Percentiles rank a stretch among this genome's conserved stretches.
These are phyloP conservation scores for Xerocomus potaroensis DNA, from an alignment of 768 basidiomycete genomes.

Conservation along the genomic window DNA sequence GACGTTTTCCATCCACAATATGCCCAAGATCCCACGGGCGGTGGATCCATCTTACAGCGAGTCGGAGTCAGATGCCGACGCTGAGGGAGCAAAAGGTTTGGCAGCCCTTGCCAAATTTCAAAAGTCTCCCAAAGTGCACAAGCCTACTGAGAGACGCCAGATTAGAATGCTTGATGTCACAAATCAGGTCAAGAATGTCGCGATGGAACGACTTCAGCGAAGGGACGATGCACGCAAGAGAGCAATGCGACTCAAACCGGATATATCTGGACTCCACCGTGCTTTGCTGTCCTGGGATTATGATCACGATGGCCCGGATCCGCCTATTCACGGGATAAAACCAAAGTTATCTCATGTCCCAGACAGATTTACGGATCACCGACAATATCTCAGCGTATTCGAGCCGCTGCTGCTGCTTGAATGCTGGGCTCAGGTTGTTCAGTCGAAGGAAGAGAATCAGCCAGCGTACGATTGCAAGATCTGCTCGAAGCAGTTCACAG, in stretches of 20 bases:
- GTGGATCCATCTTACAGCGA: constrained; percentile 40
- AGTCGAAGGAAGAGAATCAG: constrained; percentile 65
- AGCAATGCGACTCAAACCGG: constrained; percentile 73
- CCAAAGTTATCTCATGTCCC: constrained; percentile 47
- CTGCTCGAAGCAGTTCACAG: constrained; percentile 62
- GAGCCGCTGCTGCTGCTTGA: constrained; percentile 85
- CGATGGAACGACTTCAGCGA: constrained; percentile 48
- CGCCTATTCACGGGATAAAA: constrained; percentile 45
- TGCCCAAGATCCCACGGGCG: constrained; percentile 3
- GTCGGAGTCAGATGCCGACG: constrained; percentile 45
- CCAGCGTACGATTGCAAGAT: constrained; percentile 61
- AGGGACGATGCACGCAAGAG: constrained; percentile 58
- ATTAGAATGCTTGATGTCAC: constrained; percentile 61
- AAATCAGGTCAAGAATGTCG: constrained; percentile 36
- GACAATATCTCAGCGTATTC: constrained; percentile 70
- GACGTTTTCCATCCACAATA: constrained; percentile 16
- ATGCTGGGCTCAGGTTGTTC: constrained; percentile 82
- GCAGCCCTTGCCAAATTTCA: constrained; percentile 56
- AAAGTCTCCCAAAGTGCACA: constrained; percentile 56
- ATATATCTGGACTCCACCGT: constrained; percentile 75
- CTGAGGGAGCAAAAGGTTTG: constrained; percentile 40
- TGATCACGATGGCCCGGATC: constrained; percentile 56
- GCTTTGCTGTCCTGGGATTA: constrained; percentile 85
- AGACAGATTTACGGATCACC: constrained; percentile 56
- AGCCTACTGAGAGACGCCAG: constrained; percentile 54